Percentiles rank a stretch among this genome's conserved stretches.
Evolutionary conservation across 352 stramenopile genomes (phyloP).

Genomic region (Globisporangium irregulare): DNA sequence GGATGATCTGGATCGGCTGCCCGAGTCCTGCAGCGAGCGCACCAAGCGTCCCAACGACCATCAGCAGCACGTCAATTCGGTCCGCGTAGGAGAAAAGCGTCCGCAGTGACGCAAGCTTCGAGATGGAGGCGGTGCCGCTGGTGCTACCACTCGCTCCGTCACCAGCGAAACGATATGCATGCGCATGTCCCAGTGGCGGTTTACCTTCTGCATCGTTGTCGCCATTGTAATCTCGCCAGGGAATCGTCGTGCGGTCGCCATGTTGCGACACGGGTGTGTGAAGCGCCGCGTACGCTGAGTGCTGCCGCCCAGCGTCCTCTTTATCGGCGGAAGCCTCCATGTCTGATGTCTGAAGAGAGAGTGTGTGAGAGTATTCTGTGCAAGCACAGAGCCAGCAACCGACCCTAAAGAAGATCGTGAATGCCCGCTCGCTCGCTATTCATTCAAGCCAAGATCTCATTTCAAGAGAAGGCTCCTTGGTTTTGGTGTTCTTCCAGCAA

Average conservation of each 20-base stretch:
- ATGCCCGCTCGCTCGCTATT: background rate
- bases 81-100: slow-evolving; percentile 39
- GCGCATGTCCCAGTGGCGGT: background rate
- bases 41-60: slow-evolving; percentile 43
- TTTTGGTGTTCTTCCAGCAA: background rate
- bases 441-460: background rate
- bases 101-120: background rate
- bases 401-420: background rate
- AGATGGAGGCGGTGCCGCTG: background rate
- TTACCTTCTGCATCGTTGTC: background rate
- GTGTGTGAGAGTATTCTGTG: too few species aligned
- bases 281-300: slow-evolving; percentile 1
- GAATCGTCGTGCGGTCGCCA: background rate
- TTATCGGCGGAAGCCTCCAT: slow-evolving; percentile 1
- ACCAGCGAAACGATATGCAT: background rate
- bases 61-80: slow-evolving; percentile 47
- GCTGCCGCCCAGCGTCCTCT: background rate
- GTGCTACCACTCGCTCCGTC: background rate
- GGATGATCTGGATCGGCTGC: slow-evolving; percentile 66
- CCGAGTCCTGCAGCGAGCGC: slow-evolving; percentile 40
- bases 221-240: background rate
- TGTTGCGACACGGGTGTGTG: background rate
- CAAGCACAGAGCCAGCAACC: too few species aligned
- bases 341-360: too few species aligned
- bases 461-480: too few species aligned